A percentile compares a stretch with the other conserved stretches of the same genome.
phyloP scores from a whole-genome alignment of 139 green algal species.

The Asterochloris sp. region DNA sequence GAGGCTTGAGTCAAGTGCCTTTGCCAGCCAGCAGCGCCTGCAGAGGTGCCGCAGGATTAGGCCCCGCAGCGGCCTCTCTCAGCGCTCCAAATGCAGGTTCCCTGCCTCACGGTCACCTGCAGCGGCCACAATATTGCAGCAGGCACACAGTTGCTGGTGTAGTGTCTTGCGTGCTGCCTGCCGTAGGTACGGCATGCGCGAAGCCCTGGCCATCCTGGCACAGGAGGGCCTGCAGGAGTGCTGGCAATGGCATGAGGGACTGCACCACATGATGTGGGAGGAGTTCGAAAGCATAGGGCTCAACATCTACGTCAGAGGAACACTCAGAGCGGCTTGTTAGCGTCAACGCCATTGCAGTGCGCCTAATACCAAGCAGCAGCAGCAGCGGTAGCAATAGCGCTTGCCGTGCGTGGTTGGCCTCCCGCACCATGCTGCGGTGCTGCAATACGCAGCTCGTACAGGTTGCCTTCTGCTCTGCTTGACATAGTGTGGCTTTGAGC shows the following conservation, averaged over 20 bases:
- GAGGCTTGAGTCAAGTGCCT: no score
- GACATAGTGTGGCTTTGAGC: not conserved
- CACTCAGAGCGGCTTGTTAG: slow-evolving; percentile 71
- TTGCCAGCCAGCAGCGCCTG: no score
- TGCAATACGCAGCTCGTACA: no score
- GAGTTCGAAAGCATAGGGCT: slow-evolving; percentile 72
- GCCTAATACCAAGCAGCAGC: not conserved
- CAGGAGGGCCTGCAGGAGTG: slow-evolving; percentile 66
- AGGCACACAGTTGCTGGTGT: no score
- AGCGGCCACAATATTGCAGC: no score
- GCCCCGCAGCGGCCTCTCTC: no score
- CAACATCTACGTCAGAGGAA: slow-evolving; percentile 73
- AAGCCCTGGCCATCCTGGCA: slow-evolving; percentile 72
- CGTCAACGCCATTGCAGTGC: slow-evolving; percentile 88
- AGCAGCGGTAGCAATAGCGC: no score
- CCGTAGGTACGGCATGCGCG: slow-evolving; percentile 79
- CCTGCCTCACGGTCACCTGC: no score
- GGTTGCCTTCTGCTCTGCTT: no score
- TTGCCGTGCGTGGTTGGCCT: not conserved
- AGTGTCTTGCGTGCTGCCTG: not conserved
- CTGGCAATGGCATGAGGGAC: slow-evolving; percentile 61
- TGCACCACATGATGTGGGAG: slow-evolving; percentile 71
- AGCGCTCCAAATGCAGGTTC: no score
- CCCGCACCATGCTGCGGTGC: slow-evolving; percentile 31
- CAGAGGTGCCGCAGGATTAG: no score